These are phyloP conservation scores for Chenopodium berlandieri DNA, from an alignment of 148 eudicot species.

Conservation along the genomic window DNA sequence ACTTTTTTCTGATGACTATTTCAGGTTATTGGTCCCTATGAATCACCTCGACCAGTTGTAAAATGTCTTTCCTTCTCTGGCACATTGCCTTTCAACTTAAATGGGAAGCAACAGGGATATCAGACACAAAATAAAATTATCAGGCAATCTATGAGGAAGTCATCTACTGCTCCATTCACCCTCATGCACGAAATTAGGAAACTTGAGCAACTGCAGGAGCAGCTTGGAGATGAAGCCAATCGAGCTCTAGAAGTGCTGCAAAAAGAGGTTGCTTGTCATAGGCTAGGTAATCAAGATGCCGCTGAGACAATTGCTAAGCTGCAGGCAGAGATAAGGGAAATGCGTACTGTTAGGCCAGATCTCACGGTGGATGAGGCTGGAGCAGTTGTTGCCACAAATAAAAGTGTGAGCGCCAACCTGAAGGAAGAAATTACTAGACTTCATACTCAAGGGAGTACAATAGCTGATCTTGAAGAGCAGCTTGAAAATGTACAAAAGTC, in stretches of 20 bases:
- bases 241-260: slow-evolving; percentile 92
- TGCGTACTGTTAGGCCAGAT: slow-evolving; percentile 48
- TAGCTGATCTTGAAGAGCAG: slow-evolving; percentile 87
- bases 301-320: slow-evolving; percentile 93
- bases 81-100: slow-evolving; percentile 41
- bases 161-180: slow-evolving; percentile 89
- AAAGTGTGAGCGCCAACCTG: slow-evolving; percentile 84
- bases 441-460: slow-evolving; percentile 85
- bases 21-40: slow-evolving; percentile 46
- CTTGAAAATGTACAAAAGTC: slow-evolving; percentile 91
- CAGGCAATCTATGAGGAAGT: slow-evolving; percentile 74
- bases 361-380: slow-evolving; percentile 50
- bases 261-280: slow-evolving; percentile 90
- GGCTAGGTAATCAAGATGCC: slow-evolving; percentile 93
- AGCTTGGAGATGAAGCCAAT: slow-evolving; percentile 93
- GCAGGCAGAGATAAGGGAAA: slow-evolving; percentile 82
- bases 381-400: slow-evolving; percentile 52
- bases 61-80: slow-evolving; percentile 84
- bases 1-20: neutral
- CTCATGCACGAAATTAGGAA: slow-evolving; percentile 89
- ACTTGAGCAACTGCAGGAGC: slow-evolving; percentile 96
- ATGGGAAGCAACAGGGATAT: slow-evolving; percentile 44
- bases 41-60: slow-evolving; percentile 51
- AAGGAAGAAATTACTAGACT: slow-evolving; percentile 95
- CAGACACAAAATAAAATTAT: slow-evolving; percentile 50